Percentiles rank a stretch among this genome's conserved stretches.
phyloP scores from a whole-genome alignment of 1,284 basidiomycete species.

The Malassezia japonica region DNA sequence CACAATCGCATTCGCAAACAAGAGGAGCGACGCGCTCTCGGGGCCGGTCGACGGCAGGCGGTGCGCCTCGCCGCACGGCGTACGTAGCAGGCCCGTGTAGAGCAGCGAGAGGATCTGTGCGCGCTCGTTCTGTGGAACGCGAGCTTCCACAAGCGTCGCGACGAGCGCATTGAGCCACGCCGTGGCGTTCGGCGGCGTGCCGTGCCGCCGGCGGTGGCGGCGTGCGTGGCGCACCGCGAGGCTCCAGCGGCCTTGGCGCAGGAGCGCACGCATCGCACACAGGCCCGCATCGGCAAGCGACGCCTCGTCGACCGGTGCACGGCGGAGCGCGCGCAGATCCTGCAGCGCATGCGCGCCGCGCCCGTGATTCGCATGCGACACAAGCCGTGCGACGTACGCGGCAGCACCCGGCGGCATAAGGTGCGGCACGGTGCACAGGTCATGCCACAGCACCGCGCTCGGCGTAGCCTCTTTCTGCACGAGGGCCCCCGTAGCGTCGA shows the following conservation, averaged over 20 bases:
- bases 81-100: background rate
- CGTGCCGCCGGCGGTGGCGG: background rate
- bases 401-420: background rate
- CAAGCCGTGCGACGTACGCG: constrained; percentile 5
- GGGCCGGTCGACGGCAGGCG: background rate
- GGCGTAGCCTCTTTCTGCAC: background rate
- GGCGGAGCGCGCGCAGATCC: background rate
- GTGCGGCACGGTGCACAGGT: constrained; percentile 11
- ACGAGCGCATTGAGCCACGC: constrained; percentile 5
- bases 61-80: background rate
- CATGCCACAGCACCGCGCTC: constrained; percentile 18
- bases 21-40: background rate
- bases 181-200: background rate
- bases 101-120: background rate
- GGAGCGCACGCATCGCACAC: background rate
- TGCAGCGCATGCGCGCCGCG: background rate
- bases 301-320: background rate
- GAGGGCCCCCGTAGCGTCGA: background rate
- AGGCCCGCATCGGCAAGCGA: background rate
- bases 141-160: background rate
- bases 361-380: background rate
- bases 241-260: constrained; percentile 1
- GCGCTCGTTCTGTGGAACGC: background rate
- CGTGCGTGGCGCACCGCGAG: constrained; percentile 7
- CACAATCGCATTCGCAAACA: background rate